A percentile compares a stretch with the other conserved stretches of the same genome.
Evolutionary conservation across 768 basidiomycete genomes (phyloP).

Genomic region (Asterophora parasitica): DNA sequence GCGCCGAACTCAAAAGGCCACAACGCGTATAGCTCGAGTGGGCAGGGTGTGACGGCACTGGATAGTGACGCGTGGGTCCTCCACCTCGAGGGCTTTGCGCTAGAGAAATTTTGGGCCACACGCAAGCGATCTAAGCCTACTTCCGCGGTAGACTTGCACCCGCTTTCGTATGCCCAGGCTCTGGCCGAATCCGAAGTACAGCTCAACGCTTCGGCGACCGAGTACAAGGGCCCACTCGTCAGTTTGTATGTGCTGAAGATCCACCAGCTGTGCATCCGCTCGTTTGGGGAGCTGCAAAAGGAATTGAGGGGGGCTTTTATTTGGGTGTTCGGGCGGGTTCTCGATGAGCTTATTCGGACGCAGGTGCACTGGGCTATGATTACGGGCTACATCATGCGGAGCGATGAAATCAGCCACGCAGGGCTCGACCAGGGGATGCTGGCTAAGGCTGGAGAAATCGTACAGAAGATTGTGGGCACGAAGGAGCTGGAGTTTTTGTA

Average conservation of each 20-base stretch:
- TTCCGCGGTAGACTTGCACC: not conserved
- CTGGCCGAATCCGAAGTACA: slow-evolving; percentile 6
- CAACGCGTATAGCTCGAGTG: not conserved
- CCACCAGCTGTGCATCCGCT: slow-evolving; percentile 8
- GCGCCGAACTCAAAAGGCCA: not conserved
- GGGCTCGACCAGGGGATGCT: not conserved
- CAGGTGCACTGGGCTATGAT: slow-evolving; percentile 6
- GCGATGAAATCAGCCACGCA: not conserved
- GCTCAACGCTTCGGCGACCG: not conserved
- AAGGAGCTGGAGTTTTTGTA: not conserved
- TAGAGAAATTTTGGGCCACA: not conserved
- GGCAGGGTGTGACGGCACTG: not conserved
- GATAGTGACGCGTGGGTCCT: slow-evolving; percentile 1
- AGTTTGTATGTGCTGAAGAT: slow-evolving; percentile 9
- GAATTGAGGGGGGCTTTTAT: not conserved
- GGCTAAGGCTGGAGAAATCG: slow-evolving; percentile 5
- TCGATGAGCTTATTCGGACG: not conserved
- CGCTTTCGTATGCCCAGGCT: not conserved
- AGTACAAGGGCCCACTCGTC: slow-evolving; percentile 6
- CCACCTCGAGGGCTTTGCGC: not conserved
- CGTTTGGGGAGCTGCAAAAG: slow-evolving; percentile 4
- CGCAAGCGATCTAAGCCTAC: not conserved
- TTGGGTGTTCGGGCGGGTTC: not conserved
- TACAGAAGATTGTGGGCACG: not conserved
- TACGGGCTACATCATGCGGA: slow-evolving; percentile 4